Evolutionary conservation across 2,329 filamentous ascomycete genomes (phyloP).

Genomic region (Xylariaceae sp.): DNA sequence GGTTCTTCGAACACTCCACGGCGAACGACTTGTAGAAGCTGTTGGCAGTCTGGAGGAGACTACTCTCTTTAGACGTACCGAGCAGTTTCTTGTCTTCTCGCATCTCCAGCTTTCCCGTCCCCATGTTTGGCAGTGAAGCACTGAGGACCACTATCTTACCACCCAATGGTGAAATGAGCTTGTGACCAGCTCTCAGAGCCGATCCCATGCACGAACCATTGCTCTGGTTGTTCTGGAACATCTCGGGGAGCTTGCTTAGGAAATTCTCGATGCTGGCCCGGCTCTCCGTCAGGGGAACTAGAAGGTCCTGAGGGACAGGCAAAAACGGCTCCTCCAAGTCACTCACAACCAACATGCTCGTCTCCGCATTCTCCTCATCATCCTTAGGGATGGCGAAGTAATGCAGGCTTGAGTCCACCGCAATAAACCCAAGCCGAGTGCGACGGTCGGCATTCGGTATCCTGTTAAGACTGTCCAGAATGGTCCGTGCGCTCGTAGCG

Average conservation of each 20-base stretch:
- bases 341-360: conserved; percentile 90
- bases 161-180: conserved; percentile 90
- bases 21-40: conserved; percentile 99
- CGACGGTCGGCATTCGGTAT: conserved; percentile 98
- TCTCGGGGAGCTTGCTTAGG: conserved; percentile 85
- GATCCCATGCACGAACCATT: conserved; percentile 93
- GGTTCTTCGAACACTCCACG: conserved; percentile 97
- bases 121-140: conserved; percentile 86
- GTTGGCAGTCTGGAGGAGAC: conserved; percentile 86
- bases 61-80: conserved; percentile 89
- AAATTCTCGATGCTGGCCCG: conserved; percentile 90
- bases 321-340: conserved; percentile 96
- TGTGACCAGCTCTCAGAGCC: conserved; percentile 89
- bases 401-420: conserved; percentile 90
- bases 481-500: conserved; percentile 89
- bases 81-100: conserved; percentile 95
- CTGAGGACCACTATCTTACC: conserved; percentile 94
- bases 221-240: conserved; percentile 95
- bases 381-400: conserved; percentile 96
- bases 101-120: conserved; percentile 87
- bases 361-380: conserved; percentile 79
- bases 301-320: conserved; percentile 86
- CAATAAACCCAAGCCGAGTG: conserved; percentile 91
- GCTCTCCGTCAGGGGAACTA: conserved; percentile 87
- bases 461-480: conserved; percentile 90